Conservation (phyloP, 2,329 filamentous ascomycete species). For the Trichoderma sp. region DNA sequence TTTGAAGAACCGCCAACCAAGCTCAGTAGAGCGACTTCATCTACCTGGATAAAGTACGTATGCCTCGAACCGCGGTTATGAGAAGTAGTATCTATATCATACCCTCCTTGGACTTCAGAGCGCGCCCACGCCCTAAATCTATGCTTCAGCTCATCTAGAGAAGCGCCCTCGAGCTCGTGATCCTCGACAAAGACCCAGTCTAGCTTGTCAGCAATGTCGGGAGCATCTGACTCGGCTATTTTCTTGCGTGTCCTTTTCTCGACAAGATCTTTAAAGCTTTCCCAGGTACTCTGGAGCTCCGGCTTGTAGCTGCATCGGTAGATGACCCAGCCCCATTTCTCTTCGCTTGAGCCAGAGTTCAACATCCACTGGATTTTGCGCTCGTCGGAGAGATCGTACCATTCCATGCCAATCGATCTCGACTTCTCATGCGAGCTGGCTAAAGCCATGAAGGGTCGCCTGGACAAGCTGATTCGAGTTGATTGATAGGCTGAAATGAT, state of each 20-base stretch:
- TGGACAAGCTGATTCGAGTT: neutral
- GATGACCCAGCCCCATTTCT: neutral
- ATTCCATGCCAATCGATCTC: neutral
- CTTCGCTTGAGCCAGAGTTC: neutral
- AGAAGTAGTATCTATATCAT: neutral
- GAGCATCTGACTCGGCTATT: neutral
- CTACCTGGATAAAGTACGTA: neutral
- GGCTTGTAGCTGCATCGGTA: neutral
- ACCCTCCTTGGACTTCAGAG: neutral
- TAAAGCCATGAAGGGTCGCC: neutral
- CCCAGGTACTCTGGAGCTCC: neutral
- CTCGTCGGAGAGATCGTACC: neutral
- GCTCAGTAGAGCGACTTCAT: neutral
- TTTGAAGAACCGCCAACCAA: neutral
- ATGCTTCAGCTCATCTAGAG: neutral
- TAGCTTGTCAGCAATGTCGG: neutral
- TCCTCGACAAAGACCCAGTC: neutral
- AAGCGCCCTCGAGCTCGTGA: neutral
- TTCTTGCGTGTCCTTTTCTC: neutral
- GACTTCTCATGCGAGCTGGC: neutral
- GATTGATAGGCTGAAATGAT: neutral
- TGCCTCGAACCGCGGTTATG: neutral
- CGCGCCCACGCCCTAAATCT: neutral
- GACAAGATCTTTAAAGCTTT: neutral
- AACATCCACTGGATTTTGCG: neutral